Conservation (phyloP, 164 flowering plant genomes). For the Piper longum region DNA sequence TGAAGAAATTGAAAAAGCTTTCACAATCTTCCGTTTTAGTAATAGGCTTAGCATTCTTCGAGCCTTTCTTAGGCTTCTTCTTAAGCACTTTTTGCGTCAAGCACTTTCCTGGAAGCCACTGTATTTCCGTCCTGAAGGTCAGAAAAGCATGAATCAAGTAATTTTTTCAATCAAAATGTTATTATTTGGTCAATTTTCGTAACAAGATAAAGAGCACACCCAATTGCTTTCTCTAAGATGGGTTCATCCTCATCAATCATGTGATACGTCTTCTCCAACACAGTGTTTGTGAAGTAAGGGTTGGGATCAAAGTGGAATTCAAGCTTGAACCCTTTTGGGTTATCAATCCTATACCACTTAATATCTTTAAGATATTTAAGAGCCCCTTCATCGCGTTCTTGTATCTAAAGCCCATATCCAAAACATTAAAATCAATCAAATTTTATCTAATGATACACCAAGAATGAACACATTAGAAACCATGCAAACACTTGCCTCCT, state of each 20-base stretch:
- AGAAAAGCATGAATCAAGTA: neutral
- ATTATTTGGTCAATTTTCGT: neutral
- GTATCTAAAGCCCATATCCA: constrained; percentile 25
- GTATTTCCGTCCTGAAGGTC: constrained; percentile 66
- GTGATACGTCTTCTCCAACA: constrained; percentile 74
- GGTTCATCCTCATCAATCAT: constrained; percentile 96
- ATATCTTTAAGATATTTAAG: constrained; percentile 79
- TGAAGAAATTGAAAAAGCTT: constrained; percentile 89
- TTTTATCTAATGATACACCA: neutral
- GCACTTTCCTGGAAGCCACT: constrained; percentile 82
- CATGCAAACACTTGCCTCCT: constrained; percentile 37
- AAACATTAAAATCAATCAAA: constrained; percentile 1
- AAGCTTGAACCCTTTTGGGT: constrained; percentile 90
- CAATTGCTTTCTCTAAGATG: constrained; percentile 82
- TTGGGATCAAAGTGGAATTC: constrained; percentile 78
- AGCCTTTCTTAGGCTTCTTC: constrained; percentile 80
- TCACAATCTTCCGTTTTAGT: constrained; percentile 78
- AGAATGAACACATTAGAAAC: neutral
- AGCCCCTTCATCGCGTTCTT: constrained; percentile 90
- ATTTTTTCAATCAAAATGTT: neutral
- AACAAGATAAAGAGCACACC: constrained; percentile 22
- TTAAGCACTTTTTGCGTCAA: constrained; percentile 77
- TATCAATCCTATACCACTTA: constrained; percentile 62
- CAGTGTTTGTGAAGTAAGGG: constrained; percentile 66
- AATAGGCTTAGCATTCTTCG: constrained; percentile 77